Evolutionary conservation across 164 flowering plant genomes (phyloP).

Genomic region (Umbellularia californica): DNA sequence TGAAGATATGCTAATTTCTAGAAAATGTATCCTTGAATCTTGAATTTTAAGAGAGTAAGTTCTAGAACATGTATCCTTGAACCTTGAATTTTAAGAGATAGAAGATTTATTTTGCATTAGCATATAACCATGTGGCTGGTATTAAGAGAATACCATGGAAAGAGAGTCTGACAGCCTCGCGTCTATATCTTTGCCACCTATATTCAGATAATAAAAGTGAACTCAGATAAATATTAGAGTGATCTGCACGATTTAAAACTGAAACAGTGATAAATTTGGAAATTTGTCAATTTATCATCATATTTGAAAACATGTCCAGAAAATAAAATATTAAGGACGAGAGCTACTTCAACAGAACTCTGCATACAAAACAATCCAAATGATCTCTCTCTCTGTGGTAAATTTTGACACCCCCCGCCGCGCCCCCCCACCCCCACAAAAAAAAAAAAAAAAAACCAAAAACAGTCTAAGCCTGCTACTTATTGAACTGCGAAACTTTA

Average conservation of each 20-base stretch:
- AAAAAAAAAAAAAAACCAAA: no score
- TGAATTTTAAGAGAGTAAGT: background rate
- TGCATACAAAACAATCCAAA: background rate
- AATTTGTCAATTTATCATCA: background rate
- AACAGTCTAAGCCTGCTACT: no score
- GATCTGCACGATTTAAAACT: background rate
- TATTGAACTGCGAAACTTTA: no score
- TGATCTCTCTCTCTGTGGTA: no score
- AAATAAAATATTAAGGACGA: no score
- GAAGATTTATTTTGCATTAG: background rate
- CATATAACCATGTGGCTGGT: background rate
- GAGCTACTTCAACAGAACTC: background rate
- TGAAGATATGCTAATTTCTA: no score
- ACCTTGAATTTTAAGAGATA: background rate
- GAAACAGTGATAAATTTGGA: background rate
- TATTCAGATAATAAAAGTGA: constrained; percentile 9
- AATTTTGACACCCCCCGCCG: no score
- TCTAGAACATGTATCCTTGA: background rate
- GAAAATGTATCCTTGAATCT: background rate
- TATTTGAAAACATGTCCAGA: background rate
- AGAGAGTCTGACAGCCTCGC: constrained; percentile 24
- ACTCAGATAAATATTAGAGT: background rate
- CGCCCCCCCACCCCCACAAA: no score
- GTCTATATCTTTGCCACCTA: constrained; percentile 25
- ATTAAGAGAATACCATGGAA: constrained; percentile 18